Evolutionary conservation across 768 basidiomycete genomes (phyloP), one percentile per base, ranked within the genome.

Genomic region (Ramaria sp.): DNA sequence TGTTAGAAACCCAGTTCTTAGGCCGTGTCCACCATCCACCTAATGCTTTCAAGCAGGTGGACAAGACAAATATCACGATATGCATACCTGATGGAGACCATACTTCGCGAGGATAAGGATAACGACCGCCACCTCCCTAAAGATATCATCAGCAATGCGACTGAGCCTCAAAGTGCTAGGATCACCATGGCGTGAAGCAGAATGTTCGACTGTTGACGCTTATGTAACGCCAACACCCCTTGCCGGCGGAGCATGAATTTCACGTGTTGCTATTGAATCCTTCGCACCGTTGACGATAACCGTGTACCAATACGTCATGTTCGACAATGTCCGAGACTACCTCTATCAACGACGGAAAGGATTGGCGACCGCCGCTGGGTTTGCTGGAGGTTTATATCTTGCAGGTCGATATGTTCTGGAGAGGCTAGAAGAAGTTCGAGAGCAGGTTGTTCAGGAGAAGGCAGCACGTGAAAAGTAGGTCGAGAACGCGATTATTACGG

Each of bases 11-110:
- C 93, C 93, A 96, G 73, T 93, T 95, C 22, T 81, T 74, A 7
- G 93, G 93, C 19, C 90, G 81, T 37, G 83, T 81, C 93, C 93
- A 97, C 93, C 93, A 97, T 64, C 93, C 93, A 73, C 93, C 91
- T 91, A 62, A 41, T 48, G 37, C 43, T 42, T 43, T 52, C 48
- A 50, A 12, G 38, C 47, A 17, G 24, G 7, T 37, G 12, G 22
- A 49, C 24, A 45, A 39, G 20, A 52, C 38, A 15, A 31, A 1
- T 39, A 19, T 30, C 15, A 39, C 52, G 17, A 51, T 37, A 10
- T 15, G 12, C 20, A 19, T 53, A 90, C 91, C 91, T 62, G 92
- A 78, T 66, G 94, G 93, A 22, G 91, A 86, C 91, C 91, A 97
- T 55, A 96, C 93, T 66, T 88, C 80, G 76, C 93, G 94, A 33